These are phyloP conservation scores for Trichoderma breve DNA, from an alignment of 2,329 filamentous ascomycete species.

Conservation along the genomic window DNA sequence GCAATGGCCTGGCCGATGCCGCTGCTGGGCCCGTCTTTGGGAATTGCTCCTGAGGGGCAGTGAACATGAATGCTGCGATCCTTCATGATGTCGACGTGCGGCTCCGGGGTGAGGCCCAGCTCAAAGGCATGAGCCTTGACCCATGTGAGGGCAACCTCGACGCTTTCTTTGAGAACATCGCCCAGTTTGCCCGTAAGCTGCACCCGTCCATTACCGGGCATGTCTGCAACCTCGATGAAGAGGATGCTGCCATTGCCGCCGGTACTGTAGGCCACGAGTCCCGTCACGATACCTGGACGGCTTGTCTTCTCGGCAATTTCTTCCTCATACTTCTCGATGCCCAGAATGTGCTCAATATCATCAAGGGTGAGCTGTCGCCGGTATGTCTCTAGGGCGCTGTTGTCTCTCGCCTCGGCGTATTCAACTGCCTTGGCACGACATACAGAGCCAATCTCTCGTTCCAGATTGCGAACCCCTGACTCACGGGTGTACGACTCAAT, in stretches of 20 bases:
- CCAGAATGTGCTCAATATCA: slow-evolving; percentile 86
- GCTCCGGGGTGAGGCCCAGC: slow-evolving; percentile 76
- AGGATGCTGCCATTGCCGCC: slow-evolving; percentile 94
- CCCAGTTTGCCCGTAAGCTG: slow-evolving; percentile 96
- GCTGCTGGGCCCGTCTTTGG: slow-evolving; percentile 85
- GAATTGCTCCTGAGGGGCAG: slow-evolving; percentile 90
- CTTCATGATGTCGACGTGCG: slow-evolving; percentile 92
- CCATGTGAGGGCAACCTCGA: slow-evolving; percentile 95
- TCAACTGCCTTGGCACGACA: slow-evolving; percentile 95
- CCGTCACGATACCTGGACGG: slow-evolving; percentile 90
- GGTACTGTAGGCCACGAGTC: slow-evolving; percentile 89
- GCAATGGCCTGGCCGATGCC: slow-evolving; percentile 93
- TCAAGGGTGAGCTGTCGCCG: slow-evolving; percentile 68
- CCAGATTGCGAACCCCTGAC: slow-evolving; percentile 90
- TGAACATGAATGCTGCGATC: slow-evolving; percentile 92
- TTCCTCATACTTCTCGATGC: slow-evolving; percentile 90
- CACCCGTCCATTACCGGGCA: slow-evolving; percentile 88
- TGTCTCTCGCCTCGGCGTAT: slow-evolving; percentile 85
- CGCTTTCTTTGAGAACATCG: slow-evolving; percentile 93
- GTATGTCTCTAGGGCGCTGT: slow-evolving; percentile 66
- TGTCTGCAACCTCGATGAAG: slow-evolving; percentile 97
- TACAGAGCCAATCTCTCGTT: slow-evolving; percentile 91
- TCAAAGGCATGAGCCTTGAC: slow-evolving; percentile 95
- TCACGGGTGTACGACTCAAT: slow-evolving; percentile 97
- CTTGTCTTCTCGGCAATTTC: slow-evolving; percentile 86